Conservation (phyloP, 257 asterid genomes). For the Petunia secreta region DNA sequence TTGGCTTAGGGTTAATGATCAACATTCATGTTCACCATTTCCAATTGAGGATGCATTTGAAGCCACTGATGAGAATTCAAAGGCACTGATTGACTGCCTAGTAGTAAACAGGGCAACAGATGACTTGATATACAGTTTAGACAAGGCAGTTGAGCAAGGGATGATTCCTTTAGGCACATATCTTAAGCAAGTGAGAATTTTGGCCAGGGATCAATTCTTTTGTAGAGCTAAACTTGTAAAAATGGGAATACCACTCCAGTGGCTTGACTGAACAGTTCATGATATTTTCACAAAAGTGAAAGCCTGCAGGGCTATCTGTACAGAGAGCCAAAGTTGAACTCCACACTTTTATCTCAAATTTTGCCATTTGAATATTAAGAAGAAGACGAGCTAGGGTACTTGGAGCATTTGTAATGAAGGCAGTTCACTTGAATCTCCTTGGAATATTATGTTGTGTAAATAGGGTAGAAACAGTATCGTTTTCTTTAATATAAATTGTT, state of each 20-base stretch:
- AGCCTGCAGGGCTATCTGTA: too few species aligned
- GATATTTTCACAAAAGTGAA: too few species aligned
- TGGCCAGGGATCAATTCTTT: constrained; percentile 59
- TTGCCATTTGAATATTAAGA: neutral
- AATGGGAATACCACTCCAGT: constrained; percentile 18
- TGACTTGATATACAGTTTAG: constrained; percentile 52
- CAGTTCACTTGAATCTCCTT: neutral
- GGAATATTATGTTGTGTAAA: neutral
- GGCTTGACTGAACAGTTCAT: neutral
- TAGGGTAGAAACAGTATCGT: neutral
- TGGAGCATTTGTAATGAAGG: neutral
- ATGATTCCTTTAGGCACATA: constrained; percentile 41
- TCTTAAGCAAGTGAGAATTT: constrained; percentile 51
- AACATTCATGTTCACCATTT: constrained; percentile 11
- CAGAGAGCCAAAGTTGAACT: too few species aligned
- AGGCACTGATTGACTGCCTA: constrained; percentile 30
- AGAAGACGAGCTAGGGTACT: neutral
- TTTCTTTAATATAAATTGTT: neutral
- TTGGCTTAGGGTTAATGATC: constrained; percentile 48
- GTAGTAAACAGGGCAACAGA: constrained; percentile 54
- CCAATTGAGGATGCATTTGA: constrained; percentile 56
- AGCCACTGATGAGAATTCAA: constrained; percentile 43
- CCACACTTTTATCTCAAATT: too few species aligned
- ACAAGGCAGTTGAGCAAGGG: constrained; percentile 43
- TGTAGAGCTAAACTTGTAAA: constrained; percentile 34